Evolutionary conservation across 192 early-diverging fungal species (phyloP).

Genomic region (Coemansia furcata): DNA sequence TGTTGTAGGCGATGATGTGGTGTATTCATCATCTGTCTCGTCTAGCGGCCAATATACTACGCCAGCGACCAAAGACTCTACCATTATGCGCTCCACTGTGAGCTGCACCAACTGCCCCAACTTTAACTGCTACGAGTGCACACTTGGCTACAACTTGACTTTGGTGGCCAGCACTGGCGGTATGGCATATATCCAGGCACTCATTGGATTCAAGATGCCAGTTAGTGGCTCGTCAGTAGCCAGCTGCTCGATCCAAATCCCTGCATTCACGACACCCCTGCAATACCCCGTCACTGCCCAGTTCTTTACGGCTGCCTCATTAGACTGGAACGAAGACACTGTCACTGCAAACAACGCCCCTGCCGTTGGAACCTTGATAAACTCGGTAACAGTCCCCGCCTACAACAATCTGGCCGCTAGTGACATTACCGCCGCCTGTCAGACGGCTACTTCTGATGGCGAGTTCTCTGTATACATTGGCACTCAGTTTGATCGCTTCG

Average conservation of each 20-base stretch:
- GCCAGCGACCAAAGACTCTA: slow-evolving; percentile 50
- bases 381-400: slow-evolving; percentile 26
- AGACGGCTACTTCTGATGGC: slow-evolving; percentile 19
- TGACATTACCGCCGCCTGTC: slow-evolving; percentile 40
- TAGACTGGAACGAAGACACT: slow-evolving; percentile 37
- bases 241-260: slow-evolving; percentile 39
- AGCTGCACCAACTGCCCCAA: slow-evolving; percentile 45
- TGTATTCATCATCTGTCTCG: background rate
- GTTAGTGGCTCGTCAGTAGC: slow-evolving; percentile 13
- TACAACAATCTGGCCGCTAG: slow-evolving; percentile 16
- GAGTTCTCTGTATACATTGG: slow-evolving; percentile 28
- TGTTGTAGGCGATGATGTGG: background rate
- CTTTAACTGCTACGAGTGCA: slow-evolving; percentile 50
- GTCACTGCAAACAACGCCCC: slow-evolving; percentile 39
- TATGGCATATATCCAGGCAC: slow-evolving; percentile 22
- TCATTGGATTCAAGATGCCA: slow-evolving; percentile 43
- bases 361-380: slow-evolving; percentile 12
- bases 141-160: slow-evolving; percentile 29
- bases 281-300: slow-evolving; percentile 19
- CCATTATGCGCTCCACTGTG: slow-evolving; percentile 43
- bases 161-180: slow-evolving; percentile 37
- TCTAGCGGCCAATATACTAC: background rate
- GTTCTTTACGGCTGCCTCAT: slow-evolving; percentile 12
- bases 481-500: slow-evolving; percentile 14
- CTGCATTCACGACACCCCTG: slow-evolving; percentile 28